Evolutionary conservation across 2,329 filamentous ascomycete genomes (phyloP).

Genomic region (Chrysoporthe austroafricana): DNA sequence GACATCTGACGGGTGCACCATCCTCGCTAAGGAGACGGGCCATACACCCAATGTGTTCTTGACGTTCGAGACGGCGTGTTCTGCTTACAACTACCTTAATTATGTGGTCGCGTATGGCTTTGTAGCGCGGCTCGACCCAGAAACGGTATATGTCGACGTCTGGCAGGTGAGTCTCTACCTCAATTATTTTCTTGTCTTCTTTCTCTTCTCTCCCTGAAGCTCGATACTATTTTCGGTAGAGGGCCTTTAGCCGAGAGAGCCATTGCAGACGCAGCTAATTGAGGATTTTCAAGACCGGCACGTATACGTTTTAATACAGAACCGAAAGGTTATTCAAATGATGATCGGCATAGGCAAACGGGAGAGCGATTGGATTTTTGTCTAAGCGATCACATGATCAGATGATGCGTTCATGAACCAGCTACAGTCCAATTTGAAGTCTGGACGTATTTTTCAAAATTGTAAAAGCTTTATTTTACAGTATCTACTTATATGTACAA

Average conservation of each 20-base stretch:
- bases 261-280: not conserved
- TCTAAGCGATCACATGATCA: too few species aligned
- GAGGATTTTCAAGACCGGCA: not conserved
- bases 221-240: too few species aligned
- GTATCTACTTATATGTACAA: too few species aligned
- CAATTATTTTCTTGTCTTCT: not conserved
- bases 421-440: too few species aligned
- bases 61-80: constrained; percentile 41
- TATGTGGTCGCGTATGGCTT: constrained; percentile 35
- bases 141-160: constrained; percentile 30
- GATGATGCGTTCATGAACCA: too few species aligned
- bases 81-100: constrained; percentile 45
- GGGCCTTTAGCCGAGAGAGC: not conserved
- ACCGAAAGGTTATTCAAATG: not conserved
- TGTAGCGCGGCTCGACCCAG: constrained; percentile 17
- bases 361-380: not conserved
- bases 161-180: constrained; percentile 32
- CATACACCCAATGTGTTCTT: constrained; percentile 42
- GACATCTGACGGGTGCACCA: constrained; percentile 44
- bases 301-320: not conserved
- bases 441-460: too few species aligned
- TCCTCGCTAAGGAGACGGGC: constrained; percentile 43
- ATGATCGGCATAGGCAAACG: not conserved
- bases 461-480: too few species aligned
- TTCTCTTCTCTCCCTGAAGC: not conserved